These are phyloP conservation scores for Pichia sp. DNA, from an alignment of 1,139 yeast species.

Conservation along the genomic window DNA sequence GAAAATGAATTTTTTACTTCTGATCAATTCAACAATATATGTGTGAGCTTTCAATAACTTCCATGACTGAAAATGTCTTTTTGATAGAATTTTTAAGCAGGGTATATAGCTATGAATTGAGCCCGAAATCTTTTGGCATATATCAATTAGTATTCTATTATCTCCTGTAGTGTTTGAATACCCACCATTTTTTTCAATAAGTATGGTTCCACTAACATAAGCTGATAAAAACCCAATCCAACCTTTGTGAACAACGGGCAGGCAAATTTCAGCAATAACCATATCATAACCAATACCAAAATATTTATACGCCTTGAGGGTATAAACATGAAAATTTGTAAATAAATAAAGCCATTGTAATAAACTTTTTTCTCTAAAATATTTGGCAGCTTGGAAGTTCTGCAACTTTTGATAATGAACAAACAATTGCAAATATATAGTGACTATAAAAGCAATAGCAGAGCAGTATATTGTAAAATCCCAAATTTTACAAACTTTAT, in stretches of 20 bases:
- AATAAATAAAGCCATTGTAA: conserved; percentile 18
- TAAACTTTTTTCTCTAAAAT: conserved; percentile 15
- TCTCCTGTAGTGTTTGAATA: not conserved
- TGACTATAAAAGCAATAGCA: conserved; percentile 20
- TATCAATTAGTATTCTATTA: not conserved
- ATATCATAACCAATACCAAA: conserved; percentile 28
- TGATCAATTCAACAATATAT: conserved; percentile 36
- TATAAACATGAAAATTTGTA: conserved; percentile 19
- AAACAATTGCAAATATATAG: conserved; percentile 24
- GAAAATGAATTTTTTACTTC: conserved; percentile 12
- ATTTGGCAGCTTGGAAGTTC: conserved; percentile 20
- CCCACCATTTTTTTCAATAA: conserved; percentile 1
- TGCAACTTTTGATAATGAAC: conserved; percentile 20
- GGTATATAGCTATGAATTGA: conserved; percentile 9
- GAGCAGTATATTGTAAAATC: conserved; percentile 20
- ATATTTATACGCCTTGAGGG: conserved; percentile 17
- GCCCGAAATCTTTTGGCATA: conserved; percentile 17
- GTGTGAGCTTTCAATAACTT: conserved; percentile 45
- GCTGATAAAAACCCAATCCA: conserved; percentile 17
- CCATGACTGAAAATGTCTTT: conserved; percentile 50
- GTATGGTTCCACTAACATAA: conserved; percentile 30
- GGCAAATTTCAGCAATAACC: conserved; percentile 23
- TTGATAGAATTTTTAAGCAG: conserved; percentile 23
- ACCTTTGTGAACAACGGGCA: conserved; percentile 26
- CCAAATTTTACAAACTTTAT: conserved; percentile 20